Conservation (phyloP, 352 stramenopile genomes). For the Globisporangium yorkense region DNA sequence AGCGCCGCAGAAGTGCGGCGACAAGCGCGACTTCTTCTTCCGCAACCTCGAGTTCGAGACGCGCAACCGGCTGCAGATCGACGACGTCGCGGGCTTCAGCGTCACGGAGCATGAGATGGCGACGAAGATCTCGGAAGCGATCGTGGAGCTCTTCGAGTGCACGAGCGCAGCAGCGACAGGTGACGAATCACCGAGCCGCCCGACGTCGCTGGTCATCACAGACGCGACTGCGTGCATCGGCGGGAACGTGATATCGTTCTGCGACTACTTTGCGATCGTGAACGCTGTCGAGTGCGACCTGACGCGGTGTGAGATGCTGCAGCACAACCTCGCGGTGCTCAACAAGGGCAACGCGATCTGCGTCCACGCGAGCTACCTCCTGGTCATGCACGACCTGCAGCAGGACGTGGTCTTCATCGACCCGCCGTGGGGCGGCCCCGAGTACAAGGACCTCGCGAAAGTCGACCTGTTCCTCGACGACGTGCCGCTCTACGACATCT, state of each 20-base stretch:
- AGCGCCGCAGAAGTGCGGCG: constrained; percentile 49
- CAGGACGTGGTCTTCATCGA: constrained; percentile 83
- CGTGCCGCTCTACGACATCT: constrained; percentile 59
- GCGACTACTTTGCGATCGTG: constrained; percentile 67
- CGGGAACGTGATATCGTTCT: constrained; percentile 79
- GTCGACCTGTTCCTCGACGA: constrained; percentile 69
- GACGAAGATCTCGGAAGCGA: constrained; percentile 59
- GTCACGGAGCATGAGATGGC: constrained; percentile 81
- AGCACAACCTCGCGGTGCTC: constrained; percentile 64
- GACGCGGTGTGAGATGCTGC: constrained; percentile 62
- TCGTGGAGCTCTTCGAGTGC: constrained; percentile 37
- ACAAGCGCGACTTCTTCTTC: constrained; percentile 86
- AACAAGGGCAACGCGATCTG: constrained; percentile 54
- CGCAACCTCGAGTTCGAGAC: constrained; percentile 64
- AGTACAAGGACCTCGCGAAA: constrained; percentile 70
- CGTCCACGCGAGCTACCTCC: constrained; percentile 55
- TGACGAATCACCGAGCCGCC: constrained; percentile 1
- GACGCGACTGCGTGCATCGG: constrained; percentile 78
- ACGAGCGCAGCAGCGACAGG: constrained; percentile 6
- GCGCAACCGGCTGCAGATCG: constrained; percentile 61
- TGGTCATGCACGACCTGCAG: constrained; percentile 63
- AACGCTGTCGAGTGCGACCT: constrained; percentile 69
- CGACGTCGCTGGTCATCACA: constrained; percentile 49
- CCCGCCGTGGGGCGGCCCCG: constrained; percentile 72
- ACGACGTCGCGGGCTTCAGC: constrained; percentile 72